These are phyloP conservation scores for Aspergillus sclerotialis DNA, from an alignment of 2,329 filamentous ascomycete species.

Conservation along the genomic window DNA sequence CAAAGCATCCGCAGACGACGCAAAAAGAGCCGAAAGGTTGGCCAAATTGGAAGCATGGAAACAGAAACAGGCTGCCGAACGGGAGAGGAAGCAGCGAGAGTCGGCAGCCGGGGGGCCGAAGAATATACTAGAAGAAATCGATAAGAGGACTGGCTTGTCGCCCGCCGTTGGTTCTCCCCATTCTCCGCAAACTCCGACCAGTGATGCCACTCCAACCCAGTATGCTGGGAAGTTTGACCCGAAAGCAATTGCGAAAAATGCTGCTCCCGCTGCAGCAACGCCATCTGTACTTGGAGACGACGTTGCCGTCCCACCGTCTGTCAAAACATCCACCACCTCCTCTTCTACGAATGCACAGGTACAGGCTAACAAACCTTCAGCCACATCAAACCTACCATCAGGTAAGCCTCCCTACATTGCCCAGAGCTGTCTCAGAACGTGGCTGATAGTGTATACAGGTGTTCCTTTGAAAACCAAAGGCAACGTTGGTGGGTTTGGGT, in stretches of 20 bases:
- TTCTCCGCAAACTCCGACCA: constrained; percentile 45
- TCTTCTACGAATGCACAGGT: constrained; percentile 32
- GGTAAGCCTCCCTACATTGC: constrained; percentile 22
- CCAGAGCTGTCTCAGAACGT: background rate
- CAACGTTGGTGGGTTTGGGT: constrained; percentile 78
- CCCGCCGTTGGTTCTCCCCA: constrained; percentile 46
- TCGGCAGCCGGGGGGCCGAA: constrained; percentile 55
- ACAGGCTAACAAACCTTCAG: constrained; percentile 38
- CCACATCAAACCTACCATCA: constrained; percentile 34
- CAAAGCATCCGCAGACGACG: constrained; percentile 56
- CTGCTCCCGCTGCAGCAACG: constrained; percentile 52
- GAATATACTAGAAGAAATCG: constrained; percentile 66
- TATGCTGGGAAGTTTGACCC: constrained; percentile 80
- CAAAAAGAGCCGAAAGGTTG: constrained; percentile 72
- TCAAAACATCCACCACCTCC: constrained; percentile 39
- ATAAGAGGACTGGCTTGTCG: constrained; percentile 57
- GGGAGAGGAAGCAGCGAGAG: constrained; percentile 65
- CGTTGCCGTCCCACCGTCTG: constrained; percentile 43
- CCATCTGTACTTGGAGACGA: constrained; percentile 51
- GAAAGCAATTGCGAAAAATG: constrained; percentile 77
- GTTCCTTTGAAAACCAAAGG: constrained; percentile 59
- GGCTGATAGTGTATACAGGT: constrained; percentile 27
- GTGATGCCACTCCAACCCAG: constrained; percentile 44
- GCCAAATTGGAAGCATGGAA: constrained; percentile 89
- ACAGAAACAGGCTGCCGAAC: constrained; percentile 70